A percentile compares a stretch with the other conserved stretches of the same genome.
Evolutionary conservation across 352 stramenopile genomes (phyloP).

Genomic region (Phytophthora palmivora): DNA sequence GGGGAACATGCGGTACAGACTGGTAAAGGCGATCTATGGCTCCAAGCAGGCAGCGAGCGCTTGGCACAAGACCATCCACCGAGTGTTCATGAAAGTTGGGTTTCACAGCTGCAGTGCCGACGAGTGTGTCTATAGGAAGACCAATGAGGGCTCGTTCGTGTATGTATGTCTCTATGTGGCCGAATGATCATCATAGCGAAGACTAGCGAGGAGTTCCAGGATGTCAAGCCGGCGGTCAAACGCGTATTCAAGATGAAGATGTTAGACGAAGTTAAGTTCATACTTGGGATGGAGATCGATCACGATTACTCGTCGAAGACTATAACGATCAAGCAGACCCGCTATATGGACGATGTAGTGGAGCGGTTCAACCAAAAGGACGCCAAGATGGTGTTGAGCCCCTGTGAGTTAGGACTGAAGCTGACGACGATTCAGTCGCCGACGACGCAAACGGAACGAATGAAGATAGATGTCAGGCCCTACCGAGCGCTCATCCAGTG

Average conservation of each 20-base stretch:
- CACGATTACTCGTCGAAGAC: constrained; percentile 7
- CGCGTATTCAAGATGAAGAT: constrained; percentile 22
- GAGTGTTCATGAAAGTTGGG: constrained; percentile 15
- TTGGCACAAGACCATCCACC: constrained; percentile 35
- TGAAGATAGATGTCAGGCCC: no score
- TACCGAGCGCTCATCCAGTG: no score
- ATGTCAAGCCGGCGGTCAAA: constrained; percentile 20
- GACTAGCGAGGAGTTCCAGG: not conserved
- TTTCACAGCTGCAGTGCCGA: constrained; percentile 22
- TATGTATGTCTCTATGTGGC: constrained; percentile 16
- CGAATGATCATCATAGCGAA: constrained; percentile 27
- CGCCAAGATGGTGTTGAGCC: not conserved
- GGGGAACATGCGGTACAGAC: constrained; percentile 10
- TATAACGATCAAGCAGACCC: constrained; percentile 1
- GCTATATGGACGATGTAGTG: constrained; percentile 7
- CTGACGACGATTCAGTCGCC: no score
- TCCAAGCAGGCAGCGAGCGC: constrained; percentile 25
- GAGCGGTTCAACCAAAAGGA: not conserved
- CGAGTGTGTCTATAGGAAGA: constrained; percentile 32
- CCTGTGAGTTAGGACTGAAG: not conserved
- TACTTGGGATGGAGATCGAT: constrained; percentile 26
- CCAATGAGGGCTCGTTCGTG: no score
- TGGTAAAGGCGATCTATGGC: constrained; percentile 31
- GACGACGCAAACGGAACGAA: no score
- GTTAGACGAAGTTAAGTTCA: constrained; percentile 11